Conservation (phyloP, 345 rosid species). For the Murraya paniculata region DNA sequence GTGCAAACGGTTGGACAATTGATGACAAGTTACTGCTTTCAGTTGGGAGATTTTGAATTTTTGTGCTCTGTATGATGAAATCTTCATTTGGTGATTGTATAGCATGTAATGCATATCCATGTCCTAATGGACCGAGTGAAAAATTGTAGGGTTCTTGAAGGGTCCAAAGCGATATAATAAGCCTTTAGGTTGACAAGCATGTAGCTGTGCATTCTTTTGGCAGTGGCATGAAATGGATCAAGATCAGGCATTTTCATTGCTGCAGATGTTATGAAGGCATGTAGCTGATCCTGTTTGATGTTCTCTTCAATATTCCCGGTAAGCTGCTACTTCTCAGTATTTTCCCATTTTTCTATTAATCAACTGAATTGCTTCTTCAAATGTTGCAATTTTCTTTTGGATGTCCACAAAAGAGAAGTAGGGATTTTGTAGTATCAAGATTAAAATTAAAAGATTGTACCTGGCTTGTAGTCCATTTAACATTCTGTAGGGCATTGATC, state of each 20-base stretch:
- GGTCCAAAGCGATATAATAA: neutral
- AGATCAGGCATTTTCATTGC: conserved; percentile 1
- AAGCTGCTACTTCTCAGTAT: neutral
- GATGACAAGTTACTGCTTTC: neutral
- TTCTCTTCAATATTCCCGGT: neutral
- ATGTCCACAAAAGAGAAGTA: neutral
- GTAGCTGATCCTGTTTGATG: neutral
- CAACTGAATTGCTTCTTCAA: neutral
- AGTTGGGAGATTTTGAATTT: neutral
- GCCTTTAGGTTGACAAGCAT: neutral
- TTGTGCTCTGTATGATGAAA: neutral
- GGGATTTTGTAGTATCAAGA: neutral
- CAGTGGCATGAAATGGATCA: neutral
- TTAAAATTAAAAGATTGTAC: neutral
- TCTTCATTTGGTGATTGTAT: neutral
- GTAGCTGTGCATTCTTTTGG: neutral
- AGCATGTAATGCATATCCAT: neutral
- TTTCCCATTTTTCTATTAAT: neutral
- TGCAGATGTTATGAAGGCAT: neutral
- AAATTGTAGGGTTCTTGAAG: neutral
- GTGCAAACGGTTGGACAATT: neutral
- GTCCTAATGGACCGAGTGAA: neutral
- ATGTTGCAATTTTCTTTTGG: neutral
- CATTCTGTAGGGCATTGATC: neutral
- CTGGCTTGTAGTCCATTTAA: neutral